Percentiles rank a stretch among this genome's conserved stretches.
Evolutionary conservation across 2,329 filamentous ascomycete genomes (phyloP).

Genomic region (Phaeosphaeria sp.): DNA sequence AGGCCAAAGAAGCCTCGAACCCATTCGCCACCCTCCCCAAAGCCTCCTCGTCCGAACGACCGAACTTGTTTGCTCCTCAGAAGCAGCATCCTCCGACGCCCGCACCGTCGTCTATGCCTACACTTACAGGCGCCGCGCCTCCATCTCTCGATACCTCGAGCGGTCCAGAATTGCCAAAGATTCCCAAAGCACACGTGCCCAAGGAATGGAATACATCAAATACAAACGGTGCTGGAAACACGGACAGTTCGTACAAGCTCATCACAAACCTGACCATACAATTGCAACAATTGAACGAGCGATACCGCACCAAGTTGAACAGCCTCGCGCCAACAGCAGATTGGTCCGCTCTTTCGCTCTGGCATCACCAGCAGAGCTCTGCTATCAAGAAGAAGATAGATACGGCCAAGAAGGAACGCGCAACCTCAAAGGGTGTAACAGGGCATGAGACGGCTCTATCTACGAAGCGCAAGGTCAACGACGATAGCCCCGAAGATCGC

Average conservation of each 20-base stretch:
- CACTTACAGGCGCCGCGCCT: background rate
- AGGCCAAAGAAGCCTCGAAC: slow-evolving; percentile 17
- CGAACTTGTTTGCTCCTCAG: slow-evolving; percentile 21
- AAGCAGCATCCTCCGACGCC: slow-evolving; percentile 20
- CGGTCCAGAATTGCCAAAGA: slow-evolving; percentile 23
- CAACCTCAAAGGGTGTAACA: slow-evolving; percentile 37
- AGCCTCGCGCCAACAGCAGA: slow-evolving; percentile 33
- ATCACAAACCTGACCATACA: slow-evolving; percentile 27
- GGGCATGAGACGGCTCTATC: slow-evolving; percentile 41
- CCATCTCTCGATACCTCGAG: slow-evolving; percentile 19
- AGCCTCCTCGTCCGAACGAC: slow-evolving; percentile 17
- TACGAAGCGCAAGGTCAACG: slow-evolving; percentile 40
- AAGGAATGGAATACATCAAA: slow-evolving; percentile 30
- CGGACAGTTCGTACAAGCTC: slow-evolving; percentile 19
- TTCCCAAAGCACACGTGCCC: slow-evolving; percentile 34
- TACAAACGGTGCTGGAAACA: slow-evolving; percentile 7
- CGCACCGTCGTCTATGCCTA: slow-evolving; percentile 16
- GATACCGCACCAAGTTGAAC: slow-evolving; percentile 33
- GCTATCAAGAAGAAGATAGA: slow-evolving; percentile 39
- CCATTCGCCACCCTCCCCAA: slow-evolving; percentile 19
- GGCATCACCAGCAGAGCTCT: slow-evolving; percentile 37
- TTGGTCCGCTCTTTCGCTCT: slow-evolving; percentile 39
- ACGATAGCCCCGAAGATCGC: slow-evolving; percentile 18
- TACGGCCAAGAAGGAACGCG: slow-evolving; percentile 36
- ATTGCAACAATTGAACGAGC: slow-evolving; percentile 36